phyloP scores from a whole-genome alignment of 495 filamentous ascomycete species.

The Neurospora sp. region DNA sequence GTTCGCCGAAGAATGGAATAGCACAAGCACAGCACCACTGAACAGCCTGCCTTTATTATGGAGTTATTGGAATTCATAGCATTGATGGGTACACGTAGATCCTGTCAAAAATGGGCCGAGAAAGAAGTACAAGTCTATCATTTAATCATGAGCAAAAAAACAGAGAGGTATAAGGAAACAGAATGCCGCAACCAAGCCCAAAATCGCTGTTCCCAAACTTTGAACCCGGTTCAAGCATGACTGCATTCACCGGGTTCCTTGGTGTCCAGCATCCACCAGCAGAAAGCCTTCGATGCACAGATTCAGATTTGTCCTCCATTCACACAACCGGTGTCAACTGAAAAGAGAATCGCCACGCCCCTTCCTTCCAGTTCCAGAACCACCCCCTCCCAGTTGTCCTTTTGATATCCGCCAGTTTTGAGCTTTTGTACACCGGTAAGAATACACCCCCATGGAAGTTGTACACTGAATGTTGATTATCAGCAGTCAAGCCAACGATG shows the following conservation, averaged over 20 bases:
- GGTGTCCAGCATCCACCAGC: background rate
- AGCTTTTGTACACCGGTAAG: background rate
- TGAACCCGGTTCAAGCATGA: background rate
- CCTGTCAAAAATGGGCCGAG: background rate
- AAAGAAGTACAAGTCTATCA: background rate
- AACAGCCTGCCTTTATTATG: background rate
- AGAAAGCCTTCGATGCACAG: background rate
- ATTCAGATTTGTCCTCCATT: background rate
- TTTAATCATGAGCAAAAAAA: background rate
- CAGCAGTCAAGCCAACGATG: background rate
- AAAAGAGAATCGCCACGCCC: background rate
- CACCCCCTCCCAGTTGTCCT: background rate
- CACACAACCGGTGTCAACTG: background rate
- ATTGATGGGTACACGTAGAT: background rate
- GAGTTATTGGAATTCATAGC: no score
- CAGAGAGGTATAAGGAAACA: background rate
- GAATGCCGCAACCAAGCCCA: background rate
- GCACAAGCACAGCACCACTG: background rate
- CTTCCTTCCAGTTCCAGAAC: background rate
- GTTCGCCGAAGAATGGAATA: background rate
- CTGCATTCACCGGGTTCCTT: background rate
- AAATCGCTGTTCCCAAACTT: background rate
- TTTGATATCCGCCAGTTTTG: background rate
- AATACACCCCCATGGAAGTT: background rate
- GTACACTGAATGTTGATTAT: background rate